These are phyloP conservation scores for Chalciporus sphaerocephalus DNA, from an alignment of 768 basidiomycete species.

Conservation along the genomic window DNA sequence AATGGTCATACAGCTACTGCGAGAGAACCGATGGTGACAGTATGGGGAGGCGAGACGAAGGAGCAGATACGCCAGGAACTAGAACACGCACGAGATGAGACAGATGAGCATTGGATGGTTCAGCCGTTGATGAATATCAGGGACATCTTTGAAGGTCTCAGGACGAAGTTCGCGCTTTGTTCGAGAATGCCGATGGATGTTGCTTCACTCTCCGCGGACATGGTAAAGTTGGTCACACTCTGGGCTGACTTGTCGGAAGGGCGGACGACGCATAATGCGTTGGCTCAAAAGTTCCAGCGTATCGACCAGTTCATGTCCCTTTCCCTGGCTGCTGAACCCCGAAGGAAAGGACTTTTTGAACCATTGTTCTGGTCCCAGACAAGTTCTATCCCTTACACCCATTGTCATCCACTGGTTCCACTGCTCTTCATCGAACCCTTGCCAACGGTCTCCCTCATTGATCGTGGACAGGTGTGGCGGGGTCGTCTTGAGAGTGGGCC, in stretches of 20 bases:
- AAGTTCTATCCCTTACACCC: slow-evolving; percentile 32
- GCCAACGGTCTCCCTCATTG: slow-evolving; percentile 62
- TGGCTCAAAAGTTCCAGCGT: slow-evolving; percentile 56
- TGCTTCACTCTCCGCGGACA: slow-evolving; percentile 42
- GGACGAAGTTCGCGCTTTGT: slow-evolving; percentile 49
- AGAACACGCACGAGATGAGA: slow-evolving; percentile 41
- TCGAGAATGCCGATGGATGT: slow-evolving; percentile 37
- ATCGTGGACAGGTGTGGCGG: slow-evolving; percentile 59
- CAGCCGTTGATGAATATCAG: slow-evolving; percentile 39
- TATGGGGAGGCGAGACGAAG: slow-evolving; percentile 66
- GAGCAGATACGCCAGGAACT: slow-evolving; percentile 44
- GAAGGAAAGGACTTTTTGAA: slow-evolving; percentile 69
- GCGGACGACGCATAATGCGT: slow-evolving; percentile 35
- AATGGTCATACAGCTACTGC: slow-evolving; percentile 29
- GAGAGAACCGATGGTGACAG: slow-evolving; percentile 46
- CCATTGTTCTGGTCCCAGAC: slow-evolving; percentile 68
- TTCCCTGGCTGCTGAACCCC: slow-evolving; percentile 70
- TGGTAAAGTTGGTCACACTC: slow-evolving; percentile 46
- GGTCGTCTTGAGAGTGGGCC: slow-evolving; percentile 65
- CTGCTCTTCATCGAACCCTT: slow-evolving; percentile 74
- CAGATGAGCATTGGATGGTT: slow-evolving; percentile 43
- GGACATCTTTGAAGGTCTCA: slow-evolving; percentile 49
- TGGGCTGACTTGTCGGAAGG: slow-evolving; percentile 51
- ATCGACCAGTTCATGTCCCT: slow-evolving; percentile 76
- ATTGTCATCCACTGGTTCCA: slow-evolving; percentile 52